A percentile compares a stretch with the other conserved stretches of the same genome.
phyloP scores from a whole-genome alignment of 1,139 yeast genomes.

The Hansenula lynferdii region DNA sequence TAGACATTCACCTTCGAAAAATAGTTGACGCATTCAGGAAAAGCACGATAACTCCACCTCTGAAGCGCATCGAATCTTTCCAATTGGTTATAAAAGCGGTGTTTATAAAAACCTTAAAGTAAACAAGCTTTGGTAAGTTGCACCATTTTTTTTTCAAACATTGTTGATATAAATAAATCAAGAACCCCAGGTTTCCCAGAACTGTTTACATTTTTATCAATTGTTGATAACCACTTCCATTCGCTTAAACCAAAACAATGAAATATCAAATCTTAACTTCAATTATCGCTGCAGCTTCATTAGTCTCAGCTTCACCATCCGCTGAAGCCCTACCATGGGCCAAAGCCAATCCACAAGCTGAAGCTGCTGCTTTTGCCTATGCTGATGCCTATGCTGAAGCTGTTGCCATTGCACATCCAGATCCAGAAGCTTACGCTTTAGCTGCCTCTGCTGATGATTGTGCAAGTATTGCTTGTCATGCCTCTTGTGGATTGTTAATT shows the following conservation, averaged over 20 bases:
- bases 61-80: neutral
- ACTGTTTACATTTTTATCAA: neutral
- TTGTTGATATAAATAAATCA: neutral
- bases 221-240: neutral
- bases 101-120: neutral
- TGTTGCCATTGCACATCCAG: slow-evolving; percentile 12
- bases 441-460: slow-evolving; percentile 14
- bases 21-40: neutral
- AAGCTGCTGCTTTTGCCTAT: slow-evolving; percentile 12
- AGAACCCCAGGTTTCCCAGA: neutral
- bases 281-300: slow-evolving; percentile 5
- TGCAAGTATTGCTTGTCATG: slow-evolving; percentile 12
- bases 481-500: slow-evolving; percentile 12
- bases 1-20: neutral
- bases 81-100: neutral
- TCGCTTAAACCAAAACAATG: slow-evolving; percentile 4
- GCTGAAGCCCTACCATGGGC: slow-evolving; percentile 13
- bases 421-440: slow-evolving; percentile 13
- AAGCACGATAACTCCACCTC: slow-evolving; percentile 1
- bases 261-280: slow-evolving; percentile 6
- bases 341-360: slow-evolving; percentile 11
- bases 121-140: too few relatives aligned
- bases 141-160: too few relatives aligned
- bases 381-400: slow-evolving; percentile 15
- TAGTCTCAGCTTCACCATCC: slow-evolving; percentile 8